These are phyloP conservation scores for Mycena floridula DNA, from an alignment of 768 basidiomycete species.

Conservation along the genomic window DNA sequence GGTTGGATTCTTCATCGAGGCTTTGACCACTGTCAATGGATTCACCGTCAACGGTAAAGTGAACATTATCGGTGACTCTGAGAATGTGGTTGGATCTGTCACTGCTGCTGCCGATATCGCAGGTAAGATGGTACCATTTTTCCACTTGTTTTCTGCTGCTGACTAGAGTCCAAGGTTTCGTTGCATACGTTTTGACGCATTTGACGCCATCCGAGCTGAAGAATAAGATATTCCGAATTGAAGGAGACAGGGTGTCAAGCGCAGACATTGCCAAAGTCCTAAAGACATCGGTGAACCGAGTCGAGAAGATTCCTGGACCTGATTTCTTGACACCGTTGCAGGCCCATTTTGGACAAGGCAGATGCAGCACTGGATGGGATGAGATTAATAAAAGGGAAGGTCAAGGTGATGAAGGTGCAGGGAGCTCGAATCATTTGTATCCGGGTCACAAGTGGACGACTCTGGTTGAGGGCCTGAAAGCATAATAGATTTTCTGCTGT, in stretches of 20 bases:
- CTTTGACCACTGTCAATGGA: constrained; percentile 23
- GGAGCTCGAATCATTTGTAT: constrained; percentile 25
- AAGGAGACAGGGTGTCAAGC: constrained; percentile 24
- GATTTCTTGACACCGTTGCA: constrained; percentile 21
- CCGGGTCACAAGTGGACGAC: constrained; percentile 26
- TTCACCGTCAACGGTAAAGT: constrained; percentile 24
- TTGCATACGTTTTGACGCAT: constrained; percentile 23
- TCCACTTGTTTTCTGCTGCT: not conserved
- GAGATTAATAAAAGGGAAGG: constrained; percentile 21
- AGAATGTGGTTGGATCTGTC: constrained; percentile 21
- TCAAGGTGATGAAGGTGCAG: constrained; percentile 21
- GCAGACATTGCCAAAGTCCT: constrained; percentile 9
- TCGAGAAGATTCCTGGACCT: constrained; percentile 11
- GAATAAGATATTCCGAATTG: constrained; percentile 23
- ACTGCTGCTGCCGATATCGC: constrained; percentile 26
- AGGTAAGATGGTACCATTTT: constrained; percentile 16
- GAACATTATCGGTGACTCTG: constrained; percentile 25
- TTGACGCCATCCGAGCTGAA: constrained; percentile 17
- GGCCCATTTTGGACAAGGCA: constrained; percentile 20
- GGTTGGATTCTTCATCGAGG: constrained; percentile 26
- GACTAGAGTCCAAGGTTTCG: constrained; percentile 15
- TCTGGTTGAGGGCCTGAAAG: constrained; percentile 10
- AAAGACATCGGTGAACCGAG: constrained; percentile 10
- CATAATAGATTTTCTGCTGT: too few species aligned
- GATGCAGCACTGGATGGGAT: constrained; percentile 27